Conservation (phyloP, 176 grass and related monocot species). For the Triticum urartu region DNA sequence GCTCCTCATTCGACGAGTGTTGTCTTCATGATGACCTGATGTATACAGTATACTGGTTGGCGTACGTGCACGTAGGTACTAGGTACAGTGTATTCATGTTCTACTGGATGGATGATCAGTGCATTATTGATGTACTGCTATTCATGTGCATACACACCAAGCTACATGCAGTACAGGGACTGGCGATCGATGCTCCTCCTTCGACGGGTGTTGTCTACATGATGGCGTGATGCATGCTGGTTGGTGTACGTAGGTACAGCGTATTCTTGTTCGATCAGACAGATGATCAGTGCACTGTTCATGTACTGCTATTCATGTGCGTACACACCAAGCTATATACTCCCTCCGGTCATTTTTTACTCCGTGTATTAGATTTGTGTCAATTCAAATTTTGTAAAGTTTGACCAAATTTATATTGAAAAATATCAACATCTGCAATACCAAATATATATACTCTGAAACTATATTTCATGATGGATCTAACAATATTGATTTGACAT, state of each 20-base stretch:
- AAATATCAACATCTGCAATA: too few relatives aligned
- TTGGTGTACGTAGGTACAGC: background rate
- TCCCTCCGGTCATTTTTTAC: background rate
- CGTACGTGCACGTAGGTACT: background rate
- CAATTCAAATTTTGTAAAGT: too few relatives aligned
- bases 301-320: background rate
- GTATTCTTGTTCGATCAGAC: slow-evolving; percentile 8
- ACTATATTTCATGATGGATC: too few relatives aligned
- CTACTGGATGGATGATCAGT: background rate
- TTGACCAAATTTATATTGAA: too few relatives aligned
- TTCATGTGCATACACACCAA: background rate
- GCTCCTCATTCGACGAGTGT: background rate
- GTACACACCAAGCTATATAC: background rate
- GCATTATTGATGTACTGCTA: background rate
- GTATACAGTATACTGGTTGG: background rate
- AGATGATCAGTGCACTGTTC: background rate
- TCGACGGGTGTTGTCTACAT: background rate
- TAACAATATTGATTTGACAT: too few relatives aligned
- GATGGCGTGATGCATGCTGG: background rate
- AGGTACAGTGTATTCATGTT: slow-evolving; percentile 1
- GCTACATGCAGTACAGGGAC: background rate
- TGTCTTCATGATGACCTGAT: background rate
- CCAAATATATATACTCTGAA: too few relatives aligned
- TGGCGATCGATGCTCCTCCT: background rate
- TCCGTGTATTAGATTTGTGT: too few relatives aligned